These are phyloP conservation scores for Petunia secreta DNA, from an alignment of 257 asterid genomes.

Conservation along the genomic window DNA sequence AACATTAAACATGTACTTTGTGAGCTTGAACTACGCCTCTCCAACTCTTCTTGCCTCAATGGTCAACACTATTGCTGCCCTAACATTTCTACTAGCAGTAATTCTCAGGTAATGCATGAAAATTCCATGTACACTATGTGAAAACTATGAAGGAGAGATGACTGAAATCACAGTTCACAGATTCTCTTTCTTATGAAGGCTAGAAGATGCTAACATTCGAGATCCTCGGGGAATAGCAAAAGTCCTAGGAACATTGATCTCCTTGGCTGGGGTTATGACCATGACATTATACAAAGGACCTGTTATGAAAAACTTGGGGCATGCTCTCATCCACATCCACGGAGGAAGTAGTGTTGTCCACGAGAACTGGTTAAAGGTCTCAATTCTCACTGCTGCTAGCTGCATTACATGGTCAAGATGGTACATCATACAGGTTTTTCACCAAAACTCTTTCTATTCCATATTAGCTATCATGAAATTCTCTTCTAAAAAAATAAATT, in stretches of 20 bases:
- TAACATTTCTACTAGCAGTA: conserved; percentile 73
- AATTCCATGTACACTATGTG: not conserved
- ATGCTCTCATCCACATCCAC: conserved; percentile 44
- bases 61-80: conserved; percentile 68
- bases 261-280: conserved; percentile 68
- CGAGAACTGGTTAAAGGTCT: conserved; percentile 64
- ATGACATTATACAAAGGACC: conserved; percentile 78
- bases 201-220: conserved; percentile 59
- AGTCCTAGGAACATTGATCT: conserved; percentile 57
- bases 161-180: not conserved
- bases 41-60: conserved; percentile 69
- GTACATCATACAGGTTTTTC: conserved; percentile 76
- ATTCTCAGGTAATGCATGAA: conserved; percentile 54
- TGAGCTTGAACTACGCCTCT: conserved; percentile 62
- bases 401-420: conserved; percentile 69
- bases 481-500: not conserved
- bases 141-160: not conserved
- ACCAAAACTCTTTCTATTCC: not conserved
- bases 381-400: conserved; percentile 61
- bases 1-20: conserved; percentile 73
- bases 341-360: conserved; percentile 44
- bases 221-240: conserved; percentile 65
- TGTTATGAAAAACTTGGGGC: conserved; percentile 45
- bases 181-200: conserved; percentile 37
- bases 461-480: not conserved